Conservation (phyloP, 2,329 filamentous ascomycete species). For the Fusarium zealandicum region DNA sequence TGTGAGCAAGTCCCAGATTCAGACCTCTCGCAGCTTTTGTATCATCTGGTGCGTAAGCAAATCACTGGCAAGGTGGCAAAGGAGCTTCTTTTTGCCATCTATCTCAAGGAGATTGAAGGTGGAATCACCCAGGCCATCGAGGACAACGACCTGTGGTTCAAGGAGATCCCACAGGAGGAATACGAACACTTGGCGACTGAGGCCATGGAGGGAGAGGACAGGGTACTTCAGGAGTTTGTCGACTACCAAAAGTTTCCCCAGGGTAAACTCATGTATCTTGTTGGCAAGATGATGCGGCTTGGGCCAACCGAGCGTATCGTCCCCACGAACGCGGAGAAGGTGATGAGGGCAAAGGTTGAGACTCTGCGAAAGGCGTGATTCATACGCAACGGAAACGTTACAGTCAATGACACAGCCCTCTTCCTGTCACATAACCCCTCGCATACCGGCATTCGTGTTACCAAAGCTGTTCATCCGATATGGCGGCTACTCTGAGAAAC, state of each 20-base stretch:
- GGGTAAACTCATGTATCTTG: slow-evolving; percentile 67
- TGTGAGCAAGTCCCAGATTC: slow-evolving; percentile 55
- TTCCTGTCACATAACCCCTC: slow-evolving; percentile 18
- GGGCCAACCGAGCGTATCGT: slow-evolving; percentile 64
- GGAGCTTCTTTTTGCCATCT: slow-evolving; percentile 62
- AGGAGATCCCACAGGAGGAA: slow-evolving; percentile 56
- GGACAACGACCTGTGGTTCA: slow-evolving; percentile 60
- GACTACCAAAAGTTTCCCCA: slow-evolving; percentile 56
- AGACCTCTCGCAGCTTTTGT: slow-evolving; percentile 60
- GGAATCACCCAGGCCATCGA: slow-evolving; percentile 56
- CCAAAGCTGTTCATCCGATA: slow-evolving; percentile 10
- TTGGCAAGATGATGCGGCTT: slow-evolving; percentile 64
- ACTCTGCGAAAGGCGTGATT: slow-evolving; percentile 28
- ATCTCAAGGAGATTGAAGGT: slow-evolving; percentile 54
- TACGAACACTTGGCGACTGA: slow-evolving; percentile 56
- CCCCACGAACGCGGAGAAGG: slow-evolving; percentile 57
- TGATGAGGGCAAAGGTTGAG: slow-evolving; percentile 50
- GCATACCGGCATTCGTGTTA: slow-evolving; percentile 29
- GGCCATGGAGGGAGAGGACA: slow-evolving; percentile 55
- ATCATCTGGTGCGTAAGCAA: slow-evolving; percentile 54
- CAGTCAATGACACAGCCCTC: slow-evolving; percentile 21
- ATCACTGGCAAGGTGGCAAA: slow-evolving; percentile 66
- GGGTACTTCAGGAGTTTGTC: slow-evolving; percentile 56
- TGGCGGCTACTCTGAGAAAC: slow-evolving; percentile 15
- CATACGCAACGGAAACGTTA: slow-evolving; percentile 8